Conservation (phyloP, 768 basidiomycete genomes). For the Brasilioporus rufonigricans region DNA sequence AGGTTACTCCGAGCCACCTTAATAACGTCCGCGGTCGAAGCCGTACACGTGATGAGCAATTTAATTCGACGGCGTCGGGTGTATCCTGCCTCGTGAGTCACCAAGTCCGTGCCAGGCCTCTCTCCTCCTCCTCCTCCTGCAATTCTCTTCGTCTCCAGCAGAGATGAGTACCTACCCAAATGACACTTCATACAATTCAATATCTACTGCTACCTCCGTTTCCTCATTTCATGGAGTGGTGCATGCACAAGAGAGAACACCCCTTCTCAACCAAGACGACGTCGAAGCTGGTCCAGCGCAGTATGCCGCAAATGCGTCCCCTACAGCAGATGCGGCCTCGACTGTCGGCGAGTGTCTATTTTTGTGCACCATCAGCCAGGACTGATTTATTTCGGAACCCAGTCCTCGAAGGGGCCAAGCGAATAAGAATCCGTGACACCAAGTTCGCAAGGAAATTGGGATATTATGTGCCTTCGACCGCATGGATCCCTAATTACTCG, state of each 20-base stretch:
- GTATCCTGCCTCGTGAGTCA: neutral
- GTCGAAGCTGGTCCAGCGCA: constrained; percentile 25
- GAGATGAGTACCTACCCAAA: constrained; percentile 15
- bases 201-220: constrained; percentile 29
- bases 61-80: neutral
- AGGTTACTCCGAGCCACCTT: too few relatives aligned
- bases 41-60: neutral
- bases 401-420: constrained; percentile 15
- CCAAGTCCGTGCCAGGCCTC: neutral
- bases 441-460: constrained; percentile 49
- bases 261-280: constrained; percentile 25
- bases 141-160: neutral
- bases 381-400: neutral
- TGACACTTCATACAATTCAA: constrained; percentile 14
- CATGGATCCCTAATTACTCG: constrained; percentile 80
- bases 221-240: constrained; percentile 26
- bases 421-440: constrained; percentile 20
- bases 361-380: neutral
- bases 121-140: neutral
- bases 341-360: constrained; percentile 14
- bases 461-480: constrained; percentile 76
- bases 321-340: constrained; percentile 17
- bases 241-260: constrained; percentile 19
- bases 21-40: too few relatives aligned
- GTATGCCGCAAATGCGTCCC: constrained; percentile 19